Conservation (phyloP, 768 basidiomycete species). For the Lactarius sanguifluus region DNA sequence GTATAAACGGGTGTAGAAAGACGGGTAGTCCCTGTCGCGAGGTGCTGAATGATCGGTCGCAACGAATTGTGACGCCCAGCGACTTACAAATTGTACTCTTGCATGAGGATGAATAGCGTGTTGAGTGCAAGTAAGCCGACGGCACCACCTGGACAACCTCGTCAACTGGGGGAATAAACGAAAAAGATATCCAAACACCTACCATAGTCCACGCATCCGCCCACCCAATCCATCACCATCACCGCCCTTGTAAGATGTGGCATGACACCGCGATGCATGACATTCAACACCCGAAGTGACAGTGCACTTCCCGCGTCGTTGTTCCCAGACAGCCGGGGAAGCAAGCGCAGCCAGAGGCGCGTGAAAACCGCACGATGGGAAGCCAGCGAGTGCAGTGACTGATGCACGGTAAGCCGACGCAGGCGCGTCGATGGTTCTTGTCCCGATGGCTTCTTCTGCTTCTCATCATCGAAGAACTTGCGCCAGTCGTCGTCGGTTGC, state of each 20-base stretch:
- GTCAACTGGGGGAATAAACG: background rate
- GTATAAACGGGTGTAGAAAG: slow-evolving; percentile 91
- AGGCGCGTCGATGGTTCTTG: slow-evolving; percentile 46
- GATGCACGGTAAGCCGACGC: slow-evolving; percentile 68
- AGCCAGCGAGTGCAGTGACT: slow-evolving; percentile 70
- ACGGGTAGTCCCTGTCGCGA: slow-evolving; percentile 80
- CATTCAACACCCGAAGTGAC: slow-evolving; percentile 60
- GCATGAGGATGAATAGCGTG: slow-evolving; percentile 86
- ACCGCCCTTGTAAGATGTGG: slow-evolving; percentile 79
- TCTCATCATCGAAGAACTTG: slow-evolving; percentile 73
- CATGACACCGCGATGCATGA: slow-evolving; percentile 81
- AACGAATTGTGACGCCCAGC: background rate
- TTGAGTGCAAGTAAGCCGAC: slow-evolving; percentile 89
- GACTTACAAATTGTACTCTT: slow-evolving; percentile 87
- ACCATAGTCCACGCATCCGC: slow-evolving; percentile 81
- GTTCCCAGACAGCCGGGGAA: slow-evolving; percentile 53
- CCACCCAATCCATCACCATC: slow-evolving; percentile 90
- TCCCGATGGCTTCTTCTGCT: slow-evolving; percentile 41
- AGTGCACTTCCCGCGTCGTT: slow-evolving; percentile 41
- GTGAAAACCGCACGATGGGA: slow-evolving; percentile 84
- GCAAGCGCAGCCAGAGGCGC: slow-evolving; percentile 70
- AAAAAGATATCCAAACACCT: slow-evolving; percentile 31
- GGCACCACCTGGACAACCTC: slow-evolving; percentile 58
- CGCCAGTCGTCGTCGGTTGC: slow-evolving; percentile 66
- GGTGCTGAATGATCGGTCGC: slow-evolving; percentile 1